Evolutionary conservation across 768 basidiomycete species (phyloP).

Genomic region (Trametes cinnabarina): DNA sequence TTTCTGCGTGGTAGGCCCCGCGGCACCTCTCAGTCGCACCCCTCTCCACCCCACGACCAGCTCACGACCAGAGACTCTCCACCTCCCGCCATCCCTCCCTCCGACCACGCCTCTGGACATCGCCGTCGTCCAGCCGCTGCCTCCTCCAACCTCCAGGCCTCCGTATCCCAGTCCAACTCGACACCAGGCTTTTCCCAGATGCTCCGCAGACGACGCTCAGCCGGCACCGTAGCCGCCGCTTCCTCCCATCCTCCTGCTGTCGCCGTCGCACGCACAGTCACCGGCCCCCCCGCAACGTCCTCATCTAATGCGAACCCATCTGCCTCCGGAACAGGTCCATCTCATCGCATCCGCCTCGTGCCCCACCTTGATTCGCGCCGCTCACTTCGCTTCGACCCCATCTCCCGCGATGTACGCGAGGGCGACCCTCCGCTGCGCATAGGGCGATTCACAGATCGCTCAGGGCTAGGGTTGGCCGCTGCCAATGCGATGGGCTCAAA

Average conservation of each 20-base stretch:
- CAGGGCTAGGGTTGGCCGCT: conserved; percentile 61
- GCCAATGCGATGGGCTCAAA: conserved; percentile 69
- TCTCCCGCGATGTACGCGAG: conserved; percentile 77
- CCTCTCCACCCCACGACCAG: conserved; percentile 36
- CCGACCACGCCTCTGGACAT: conserved; percentile 32
- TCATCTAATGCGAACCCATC: conserved; percentile 25
- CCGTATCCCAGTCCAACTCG: conserved; percentile 35
- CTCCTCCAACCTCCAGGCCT: conserved; percentile 36
- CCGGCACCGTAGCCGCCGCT: conserved; percentile 46
- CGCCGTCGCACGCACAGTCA: conserved; percentile 25
- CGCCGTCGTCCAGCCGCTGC: conserved; percentile 41
- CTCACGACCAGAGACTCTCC: conserved; percentile 39
- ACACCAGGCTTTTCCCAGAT: conserved; percentile 56
- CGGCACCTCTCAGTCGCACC: conserved; percentile 62
- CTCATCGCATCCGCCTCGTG: conserved; percentile 87
- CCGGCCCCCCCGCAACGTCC: conserved; percentile 15
- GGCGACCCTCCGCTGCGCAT: conserved; percentile 76
- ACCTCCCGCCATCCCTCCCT: conserved; percentile 41
- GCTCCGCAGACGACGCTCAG: conserved; percentile 65
- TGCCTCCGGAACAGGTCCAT: conserved; percentile 22
- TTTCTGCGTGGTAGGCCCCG: conserved; percentile 70
- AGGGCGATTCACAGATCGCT: conserved; percentile 91
- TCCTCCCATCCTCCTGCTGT: conserved; percentile 28
- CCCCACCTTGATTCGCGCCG: conserved; percentile 91
- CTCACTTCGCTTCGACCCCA: conserved; percentile 89